Base-by-base conservation (phyloP, 208 protist species). In the Porcisia deanei region DNA sequence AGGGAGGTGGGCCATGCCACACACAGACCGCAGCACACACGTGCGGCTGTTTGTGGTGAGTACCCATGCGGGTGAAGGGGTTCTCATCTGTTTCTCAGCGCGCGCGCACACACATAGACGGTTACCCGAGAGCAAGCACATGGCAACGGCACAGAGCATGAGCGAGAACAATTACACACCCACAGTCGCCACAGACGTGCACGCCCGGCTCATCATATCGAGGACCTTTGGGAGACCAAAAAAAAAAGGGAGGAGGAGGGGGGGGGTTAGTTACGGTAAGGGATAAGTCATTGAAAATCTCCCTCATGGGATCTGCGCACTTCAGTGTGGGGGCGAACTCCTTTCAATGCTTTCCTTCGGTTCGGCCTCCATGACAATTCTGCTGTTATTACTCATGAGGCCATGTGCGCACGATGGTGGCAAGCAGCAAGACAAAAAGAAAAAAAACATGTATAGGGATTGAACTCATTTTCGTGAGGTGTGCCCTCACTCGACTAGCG, bases 401-500 rank as follows among this genome's bases (percentile, higher is more conserved):
- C 6, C 22, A 12, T 30, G 41, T 34, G 22, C 41, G 22, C 63
- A 18, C 39, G 41, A 67, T 34, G 18, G 20, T 67, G 41, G 41
- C 63, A 34, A n/a, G 63, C 41, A 22, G 25, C 14, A 3, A 20
- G 41, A 49, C 63, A 20, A 67, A 43, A 37, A 3, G 9, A 8
- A 25, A 18, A 25, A 25, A 65, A 18, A 14, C 12, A 25, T 2
- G 25, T 10, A 39, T 9, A 8, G 9, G 14, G 37, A 65, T 41
- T 3, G 37, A 14, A 65, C 22, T 67, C 41, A 9, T 30, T 52
- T 16, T 20, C 39, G n/a, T 8, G 22, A 25, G 14, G 66, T 49
- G 47, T 25, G 20, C 18, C 10, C 6, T 63, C 67, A 73, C 73
- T 91, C 82, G 43, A 82, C 84, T 18, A 83, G 76, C 16, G 85